Conservation (phyloP, 2,329 filamentous ascomycete genomes). For the Aureobasidium sp. region DNA sequence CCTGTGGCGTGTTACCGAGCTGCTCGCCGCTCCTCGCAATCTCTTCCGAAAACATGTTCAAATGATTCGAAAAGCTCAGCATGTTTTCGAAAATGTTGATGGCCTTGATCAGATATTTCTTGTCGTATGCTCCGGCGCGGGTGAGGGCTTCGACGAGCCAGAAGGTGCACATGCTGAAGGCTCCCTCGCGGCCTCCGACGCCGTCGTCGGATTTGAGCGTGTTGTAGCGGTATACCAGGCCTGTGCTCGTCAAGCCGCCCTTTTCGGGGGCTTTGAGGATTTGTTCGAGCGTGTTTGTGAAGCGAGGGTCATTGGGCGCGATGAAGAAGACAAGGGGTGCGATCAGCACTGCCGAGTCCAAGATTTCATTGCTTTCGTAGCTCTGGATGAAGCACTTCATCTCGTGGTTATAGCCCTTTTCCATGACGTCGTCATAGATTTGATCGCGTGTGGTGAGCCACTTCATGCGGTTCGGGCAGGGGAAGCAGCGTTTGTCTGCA, state of each 20-base stretch:
- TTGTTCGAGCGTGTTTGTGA: constrained; percentile 62
- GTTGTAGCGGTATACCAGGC: constrained; percentile 69
- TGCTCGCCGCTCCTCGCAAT: constrained; percentile 69
- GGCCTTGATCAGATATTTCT: constrained; percentile 53
- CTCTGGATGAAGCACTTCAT: constrained; percentile 67
- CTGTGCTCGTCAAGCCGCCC: constrained; percentile 62
- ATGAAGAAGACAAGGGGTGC: constrained; percentile 76
- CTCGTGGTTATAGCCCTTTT: constrained; percentile 67
- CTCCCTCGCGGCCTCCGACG: constrained; percentile 66
- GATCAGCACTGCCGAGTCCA: constrained; percentile 70
- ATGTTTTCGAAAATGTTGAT: constrained; percentile 72
- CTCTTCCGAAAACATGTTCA: constrained; percentile 74
- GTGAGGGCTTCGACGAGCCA: constrained; percentile 76
- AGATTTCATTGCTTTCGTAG: constrained; percentile 62
- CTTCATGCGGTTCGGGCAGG: constrained; percentile 49
- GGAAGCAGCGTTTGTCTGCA: constrained; percentile 58
- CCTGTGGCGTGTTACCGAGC: constrained; percentile 72
- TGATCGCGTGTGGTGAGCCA: constrained; percentile 62
- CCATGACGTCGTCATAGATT: constrained; percentile 71
- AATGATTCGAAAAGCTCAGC: constrained; percentile 67
- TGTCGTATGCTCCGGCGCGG: constrained; percentile 50
- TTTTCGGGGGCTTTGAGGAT: constrained; percentile 68
- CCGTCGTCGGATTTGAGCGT: constrained; percentile 62
- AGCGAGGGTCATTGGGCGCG: constrained; percentile 68
- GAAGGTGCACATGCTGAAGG: constrained; percentile 76